Evolutionary conservation across 768 basidiomycete genomes (phyloP).

Genomic region (Hygrocybe punicea): DNA sequence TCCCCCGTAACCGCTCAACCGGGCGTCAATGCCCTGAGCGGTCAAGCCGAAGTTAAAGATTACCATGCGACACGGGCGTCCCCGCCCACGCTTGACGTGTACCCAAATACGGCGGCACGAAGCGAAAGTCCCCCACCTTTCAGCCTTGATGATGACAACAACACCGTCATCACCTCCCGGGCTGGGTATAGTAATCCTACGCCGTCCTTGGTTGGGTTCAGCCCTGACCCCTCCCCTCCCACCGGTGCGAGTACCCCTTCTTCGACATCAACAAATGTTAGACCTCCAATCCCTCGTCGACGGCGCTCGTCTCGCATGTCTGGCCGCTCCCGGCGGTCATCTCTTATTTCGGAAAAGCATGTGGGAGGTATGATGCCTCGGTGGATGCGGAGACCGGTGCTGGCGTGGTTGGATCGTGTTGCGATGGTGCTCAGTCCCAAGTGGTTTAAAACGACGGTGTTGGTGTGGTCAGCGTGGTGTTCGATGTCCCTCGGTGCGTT

Average conservation of each 20-base stretch:
- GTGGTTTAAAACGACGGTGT: conserved; percentile 71
- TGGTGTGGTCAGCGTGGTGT: conserved; percentile 79
- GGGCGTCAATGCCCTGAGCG: not conserved
- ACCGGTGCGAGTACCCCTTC: not conserved
- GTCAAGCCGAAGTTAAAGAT: conserved; percentile 18
- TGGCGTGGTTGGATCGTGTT: conserved; percentile 67
- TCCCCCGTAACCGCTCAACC: not conserved
- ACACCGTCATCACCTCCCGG: not conserved
- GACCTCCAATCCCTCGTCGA: not conserved
- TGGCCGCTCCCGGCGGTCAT: conserved; percentile 25
- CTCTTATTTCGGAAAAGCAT: conserved; percentile 44
- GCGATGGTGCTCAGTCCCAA: conserved; percentile 65
- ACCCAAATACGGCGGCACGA: not conserved
- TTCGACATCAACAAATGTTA: not conserved
- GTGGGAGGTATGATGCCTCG: conserved; percentile 48
- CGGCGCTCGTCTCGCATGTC: not conserved
- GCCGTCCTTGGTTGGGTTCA: too few species aligned
- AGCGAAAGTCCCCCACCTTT: not conserved
- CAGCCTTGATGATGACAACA: not conserved
- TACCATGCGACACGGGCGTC: conserved; percentile 38
- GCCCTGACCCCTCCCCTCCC: not conserved
- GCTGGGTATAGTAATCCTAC: too few species aligned
- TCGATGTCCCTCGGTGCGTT: conserved; percentile 69
- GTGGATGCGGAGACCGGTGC: conserved; percentile 55
- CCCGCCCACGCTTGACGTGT: conserved; percentile 8